Conservation (phyloP, 768 basidiomycete genomes). For the Lentinula guzmanii region DNA sequence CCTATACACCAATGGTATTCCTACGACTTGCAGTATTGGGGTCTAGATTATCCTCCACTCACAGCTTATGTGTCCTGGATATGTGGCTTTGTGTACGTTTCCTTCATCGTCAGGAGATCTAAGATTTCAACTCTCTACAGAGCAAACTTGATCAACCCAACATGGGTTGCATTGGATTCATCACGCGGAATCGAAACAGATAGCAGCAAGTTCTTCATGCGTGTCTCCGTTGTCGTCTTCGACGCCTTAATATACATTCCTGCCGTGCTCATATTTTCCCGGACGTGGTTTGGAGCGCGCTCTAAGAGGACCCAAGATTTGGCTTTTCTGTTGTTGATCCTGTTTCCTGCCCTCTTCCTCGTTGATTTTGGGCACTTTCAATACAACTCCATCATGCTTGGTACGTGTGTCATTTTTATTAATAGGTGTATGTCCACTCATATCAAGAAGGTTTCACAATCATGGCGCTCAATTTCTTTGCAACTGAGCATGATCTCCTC, state of each 20-base stretch:
- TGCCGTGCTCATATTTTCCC: slow-evolving; percentile 61
- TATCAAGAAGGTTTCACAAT: slow-evolving; percentile 54
- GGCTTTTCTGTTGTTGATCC: slow-evolving; percentile 63
- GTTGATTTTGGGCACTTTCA: slow-evolving; percentile 95
- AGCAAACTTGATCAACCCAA: slow-evolving; percentile 41
- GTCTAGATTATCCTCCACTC: slow-evolving; percentile 90
- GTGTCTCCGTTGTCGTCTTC: slow-evolving; percentile 60
- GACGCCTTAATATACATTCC: slow-evolving; percentile 75
- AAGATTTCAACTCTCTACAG: slow-evolving; percentile 19
- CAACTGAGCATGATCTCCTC: slow-evolving; percentile 58
- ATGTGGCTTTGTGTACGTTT: slow-evolving; percentile 67
- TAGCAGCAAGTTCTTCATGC: slow-evolving; percentile 73
- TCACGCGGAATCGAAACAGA: slow-evolving; percentile 71
- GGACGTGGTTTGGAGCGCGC: slow-evolving; percentile 59
- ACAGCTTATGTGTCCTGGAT: slow-evolving; percentile 88
- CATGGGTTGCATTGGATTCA: slow-evolving; percentile 65
- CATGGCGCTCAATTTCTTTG: slow-evolving; percentile 65
- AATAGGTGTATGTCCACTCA: background rate
- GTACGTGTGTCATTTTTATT: slow-evolving; percentile 27
- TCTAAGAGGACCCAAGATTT: slow-evolving; percentile 75
- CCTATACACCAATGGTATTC: slow-evolving; percentile 79
- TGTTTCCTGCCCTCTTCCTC: slow-evolving; percentile 80
- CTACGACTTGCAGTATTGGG: slow-evolving; percentile 89
- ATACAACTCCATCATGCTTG: slow-evolving; percentile 93
- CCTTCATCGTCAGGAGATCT: background rate